These are phyloP conservation scores for Tylopilus subfusipes DNA, from an alignment of 768 basidiomycete genomes.

Conservation along the genomic window DNA sequence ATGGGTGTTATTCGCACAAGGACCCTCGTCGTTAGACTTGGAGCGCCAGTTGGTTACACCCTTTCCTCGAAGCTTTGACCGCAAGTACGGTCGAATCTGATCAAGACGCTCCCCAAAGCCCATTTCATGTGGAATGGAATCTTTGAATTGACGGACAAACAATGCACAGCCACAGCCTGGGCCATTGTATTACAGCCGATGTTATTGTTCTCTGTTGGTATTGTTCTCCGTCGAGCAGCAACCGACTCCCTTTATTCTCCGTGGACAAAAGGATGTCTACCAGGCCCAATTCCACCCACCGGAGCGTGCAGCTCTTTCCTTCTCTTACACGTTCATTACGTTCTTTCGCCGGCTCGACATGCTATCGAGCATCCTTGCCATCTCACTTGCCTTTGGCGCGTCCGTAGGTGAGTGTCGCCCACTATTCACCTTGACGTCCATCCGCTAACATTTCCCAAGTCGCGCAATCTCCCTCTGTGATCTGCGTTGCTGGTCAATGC, in stretches of 20 bases:
- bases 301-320: constrained; percentile 25
- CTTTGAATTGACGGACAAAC: background rate
- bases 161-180: constrained; percentile 11
- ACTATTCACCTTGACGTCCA: background rate
- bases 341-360: constrained; percentile 32
- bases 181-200: constrained; percentile 5
- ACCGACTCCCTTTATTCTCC: constrained; percentile 25
- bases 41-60: too few species aligned
- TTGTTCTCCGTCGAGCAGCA: constrained; percentile 27
- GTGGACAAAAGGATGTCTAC: constrained; percentile 22
- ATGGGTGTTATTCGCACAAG: too few species aligned
- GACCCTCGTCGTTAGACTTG: too few species aligned
- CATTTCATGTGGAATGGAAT: too few species aligned
- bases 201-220: constrained; percentile 26
- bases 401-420: constrained; percentile 35
- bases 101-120: too few species aligned
- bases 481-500: constrained; percentile 90
- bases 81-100: too few species aligned
- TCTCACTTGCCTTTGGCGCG: constrained; percentile 36
- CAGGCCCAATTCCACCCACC: constrained; percentile 1
- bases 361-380: constrained; percentile 38
- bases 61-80: too few species aligned
- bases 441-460: constrained; percentile 29
- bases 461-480: constrained; percentile 59
- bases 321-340: constrained; percentile 17